phyloP scores from a whole-genome alignment of 1,284 basidiomycete species.

The Microstroma glucosiphilum region DNA sequence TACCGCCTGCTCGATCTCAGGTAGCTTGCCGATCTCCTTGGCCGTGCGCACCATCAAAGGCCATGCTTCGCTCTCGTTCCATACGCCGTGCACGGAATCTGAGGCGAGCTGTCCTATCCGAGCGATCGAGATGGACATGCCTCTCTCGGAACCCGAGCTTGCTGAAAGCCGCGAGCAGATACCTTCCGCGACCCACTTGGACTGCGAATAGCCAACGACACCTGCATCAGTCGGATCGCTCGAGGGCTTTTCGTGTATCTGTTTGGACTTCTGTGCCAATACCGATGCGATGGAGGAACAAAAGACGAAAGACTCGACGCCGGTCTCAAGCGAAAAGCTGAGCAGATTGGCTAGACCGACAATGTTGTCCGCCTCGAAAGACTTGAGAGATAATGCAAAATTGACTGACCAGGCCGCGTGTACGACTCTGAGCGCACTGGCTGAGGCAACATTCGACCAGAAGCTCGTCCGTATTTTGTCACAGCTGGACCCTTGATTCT shows the following conservation, averaged over 20 bases:
- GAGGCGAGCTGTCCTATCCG: constrained; percentile 58
- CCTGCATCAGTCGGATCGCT: constrained; percentile 53
- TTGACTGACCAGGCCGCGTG: constrained; percentile 43
- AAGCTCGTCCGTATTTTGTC: background rate
- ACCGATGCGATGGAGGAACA: constrained; percentile 58
- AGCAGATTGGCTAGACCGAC: background rate
- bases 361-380: constrained; percentile 30
- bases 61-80: constrained; percentile 61
- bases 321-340: constrained; percentile 11
- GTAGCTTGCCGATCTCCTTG: constrained; percentile 55
- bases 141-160: constrained; percentile 6
- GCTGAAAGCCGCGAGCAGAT: constrained; percentile 54
- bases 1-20: constrained; percentile 53
- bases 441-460: background rate
- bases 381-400: constrained; percentile 26
- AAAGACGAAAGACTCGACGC: constrained; percentile 57
- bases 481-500: background rate
- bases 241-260: constrained; percentile 53
- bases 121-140: constrained; percentile 11
- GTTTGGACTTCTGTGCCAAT: constrained; percentile 22
- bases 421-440: constrained; percentile 7
- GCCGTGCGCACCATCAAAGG: constrained; percentile 54
- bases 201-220: constrained; percentile 58
- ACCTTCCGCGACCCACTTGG: constrained; percentile 63
- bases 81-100: constrained; percentile 57